Base-by-base conservation (phyloP, 257 asterid genomes). In the Fraxinus excelsior region DNA sequence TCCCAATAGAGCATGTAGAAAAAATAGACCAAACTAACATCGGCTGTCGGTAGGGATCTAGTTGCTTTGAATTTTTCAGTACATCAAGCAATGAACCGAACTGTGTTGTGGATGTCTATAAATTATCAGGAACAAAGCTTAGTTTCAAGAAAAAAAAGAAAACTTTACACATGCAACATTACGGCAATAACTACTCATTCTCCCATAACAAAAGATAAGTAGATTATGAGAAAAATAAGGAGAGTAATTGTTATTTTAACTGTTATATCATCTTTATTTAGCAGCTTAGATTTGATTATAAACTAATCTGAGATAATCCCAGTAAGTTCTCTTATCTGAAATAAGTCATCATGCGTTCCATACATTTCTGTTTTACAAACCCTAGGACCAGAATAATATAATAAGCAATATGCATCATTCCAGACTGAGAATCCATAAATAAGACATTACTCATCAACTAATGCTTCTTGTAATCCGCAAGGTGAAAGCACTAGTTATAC, bases 381-480 rank as follows among this genome's bases (percentile, higher is more conserved):
- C 68, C 68, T 11, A 9, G 34, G 34, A 11, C 35, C 35, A 62
- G 68, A 62, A 62, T 62, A 62, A 62, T 62, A 31, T 62, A 62
- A 23, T 26, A 26, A 62, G 5, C 34, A 62, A 11, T 58, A 58
- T 58, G 66, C 68, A 62, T 62, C 68, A 62, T n/a, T 21, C 66
- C 19, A 62, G 68, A 62, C 19, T 23, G 8, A 62, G 68, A 62
- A 62, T 62, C 68, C 32, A 16, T 62, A 25, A 31, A 37, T 62
- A 23, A 40, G n/a, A 40, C 67, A 37, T 26, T 40, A 46, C 16
- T 16, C 3, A 69, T 56, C 71, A 69, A 60, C 58, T 44, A 49
- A 14, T 74, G 56, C 28, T 19, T 1, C 21, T 29, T 71, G 28
- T 58, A 23, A 75, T 40, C 76, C 69, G 25, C 78, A 10, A 70